Percentiles rank a stretch among this genome's conserved stretches.
These are phyloP conservation scores for Trametes cubensis DNA, from an alignment of 768 basidiomycete species.

Conservation along the genomic window DNA sequence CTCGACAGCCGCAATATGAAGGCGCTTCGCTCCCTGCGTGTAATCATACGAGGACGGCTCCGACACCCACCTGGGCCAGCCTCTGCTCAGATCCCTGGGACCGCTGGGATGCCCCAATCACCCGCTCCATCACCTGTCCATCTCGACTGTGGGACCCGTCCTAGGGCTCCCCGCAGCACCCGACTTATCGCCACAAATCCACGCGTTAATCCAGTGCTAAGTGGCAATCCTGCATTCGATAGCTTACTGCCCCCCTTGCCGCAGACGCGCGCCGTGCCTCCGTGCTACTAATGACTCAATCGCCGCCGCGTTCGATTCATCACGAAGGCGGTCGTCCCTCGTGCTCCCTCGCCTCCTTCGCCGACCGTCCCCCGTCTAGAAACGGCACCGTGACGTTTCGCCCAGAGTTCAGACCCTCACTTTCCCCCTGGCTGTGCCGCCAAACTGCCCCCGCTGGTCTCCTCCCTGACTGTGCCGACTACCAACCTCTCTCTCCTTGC, in stretches of 20 bases:
- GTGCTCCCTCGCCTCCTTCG: conserved; percentile 15
- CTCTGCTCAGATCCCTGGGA: background rate
- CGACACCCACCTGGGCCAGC: too few relatives aligned
- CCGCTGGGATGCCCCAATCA: background rate
- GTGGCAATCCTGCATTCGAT: too few relatives aligned
- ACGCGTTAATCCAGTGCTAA: background rate
- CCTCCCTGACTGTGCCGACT: background rate
- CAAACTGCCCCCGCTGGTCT: conserved; percentile 1
- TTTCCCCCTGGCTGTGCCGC: background rate
- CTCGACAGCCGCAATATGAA: background rate
- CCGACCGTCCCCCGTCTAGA: conserved; percentile 8
- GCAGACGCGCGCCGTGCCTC: conserved; percentile 13
- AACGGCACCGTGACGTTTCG: background rate
- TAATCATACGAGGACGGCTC: too few relatives aligned
- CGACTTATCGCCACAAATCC: conserved; percentile 9
- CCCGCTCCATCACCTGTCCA: conserved; percentile 12
- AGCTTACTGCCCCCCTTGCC: background rate
- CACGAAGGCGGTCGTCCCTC: conserved; percentile 15
- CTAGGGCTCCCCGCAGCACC: conserved; percentile 17
- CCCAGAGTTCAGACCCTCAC: background rate
- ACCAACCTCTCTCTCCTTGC: background rate
- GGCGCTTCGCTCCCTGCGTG: background rate
- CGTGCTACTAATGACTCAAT: background rate
- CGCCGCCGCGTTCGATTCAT: conserved; percentile 10
- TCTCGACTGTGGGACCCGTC: conserved; percentile 5